Conservation (phyloP, 345 rosid species). For the Eucalyptus sideroxylon region DNA sequence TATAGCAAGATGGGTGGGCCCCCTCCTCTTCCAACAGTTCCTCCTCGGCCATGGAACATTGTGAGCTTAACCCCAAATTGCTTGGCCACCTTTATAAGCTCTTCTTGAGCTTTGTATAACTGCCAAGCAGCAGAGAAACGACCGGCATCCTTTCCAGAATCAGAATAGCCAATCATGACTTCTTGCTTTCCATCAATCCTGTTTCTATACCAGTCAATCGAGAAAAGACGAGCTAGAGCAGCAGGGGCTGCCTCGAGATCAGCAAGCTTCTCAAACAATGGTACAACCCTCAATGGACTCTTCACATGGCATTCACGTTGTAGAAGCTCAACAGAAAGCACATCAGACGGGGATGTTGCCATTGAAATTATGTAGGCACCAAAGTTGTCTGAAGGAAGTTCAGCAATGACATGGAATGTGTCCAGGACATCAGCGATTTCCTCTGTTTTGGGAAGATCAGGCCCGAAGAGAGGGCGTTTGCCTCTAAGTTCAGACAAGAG, state of each 20-base stretch:
- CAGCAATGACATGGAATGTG: constrained; percentile 73
- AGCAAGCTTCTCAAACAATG: constrained; percentile 88
- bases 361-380: constrained; percentile 96
- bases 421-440: constrained; percentile 84
- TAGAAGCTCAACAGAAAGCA: constrained; percentile 86
- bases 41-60: constrained; percentile 98
- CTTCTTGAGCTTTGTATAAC: constrained; percentile 88
- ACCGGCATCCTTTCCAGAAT: constrained; percentile 97
- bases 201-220: constrained; percentile 84
- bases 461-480: constrained; percentile 91
- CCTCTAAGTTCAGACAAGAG: constrained; percentile 82
- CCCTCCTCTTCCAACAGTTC: constrained; percentile 98
- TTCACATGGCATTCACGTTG: constrained; percentile 87
- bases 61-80: constrained; percentile 76
- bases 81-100: constrained; percentile 86
- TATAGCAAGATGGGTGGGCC: constrained; percentile 97
- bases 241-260: constrained; percentile 96
- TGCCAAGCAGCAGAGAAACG: constrained; percentile 97
- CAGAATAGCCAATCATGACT: constrained; percentile 97
- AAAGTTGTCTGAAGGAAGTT: constrained; percentile 75
- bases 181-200: constrained; percentile 90
- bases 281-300: constrained; percentile 85
- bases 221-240: constrained; percentile 85
- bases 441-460: constrained; percentile 91
- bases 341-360: constrained; percentile 95